Percentiles rank a stretch among this genome's conserved stretches.
Conservation (phyloP, 139 green algal genomes). For the Chlamydomonas incerta region DNA sequence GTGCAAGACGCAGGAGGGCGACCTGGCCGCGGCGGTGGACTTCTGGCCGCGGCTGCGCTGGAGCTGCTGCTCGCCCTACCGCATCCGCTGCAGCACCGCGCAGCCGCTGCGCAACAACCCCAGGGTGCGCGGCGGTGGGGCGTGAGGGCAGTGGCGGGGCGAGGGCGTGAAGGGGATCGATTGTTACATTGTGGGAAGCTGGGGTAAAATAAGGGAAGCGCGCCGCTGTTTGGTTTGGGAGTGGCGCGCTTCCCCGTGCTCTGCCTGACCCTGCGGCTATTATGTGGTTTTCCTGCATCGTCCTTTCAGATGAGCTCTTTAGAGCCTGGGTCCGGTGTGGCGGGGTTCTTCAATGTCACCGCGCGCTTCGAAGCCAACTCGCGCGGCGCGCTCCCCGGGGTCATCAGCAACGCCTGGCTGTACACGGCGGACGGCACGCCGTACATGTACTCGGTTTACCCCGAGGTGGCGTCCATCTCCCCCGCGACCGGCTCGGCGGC, state of each 20-base stretch:
- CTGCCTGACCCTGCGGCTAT: too few relatives aligned
- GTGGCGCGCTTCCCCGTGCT: too few relatives aligned
- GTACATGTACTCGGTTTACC: constrained; percentile 55
- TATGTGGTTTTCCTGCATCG: too few relatives aligned
- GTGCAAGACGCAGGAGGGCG: background rate
- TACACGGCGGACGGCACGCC: constrained; percentile 11
- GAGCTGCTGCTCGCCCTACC: background rate
- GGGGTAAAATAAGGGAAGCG: too few relatives aligned
- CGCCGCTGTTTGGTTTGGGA: too few relatives aligned
- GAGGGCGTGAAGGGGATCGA: too few relatives aligned
- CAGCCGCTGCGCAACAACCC: constrained; percentile 2
- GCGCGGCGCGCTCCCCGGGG: background rate
- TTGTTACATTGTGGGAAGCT: too few relatives aligned
- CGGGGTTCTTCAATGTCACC: constrained; percentile 3
- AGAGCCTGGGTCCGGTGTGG: background rate
- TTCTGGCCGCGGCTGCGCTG: background rate
- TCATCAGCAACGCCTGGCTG: background rate
- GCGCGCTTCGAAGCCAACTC: background rate
- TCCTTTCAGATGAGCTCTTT: background rate
- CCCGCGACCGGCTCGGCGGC: constrained; percentile 21
- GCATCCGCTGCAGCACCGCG: background rate
- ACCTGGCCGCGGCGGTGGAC: background rate
- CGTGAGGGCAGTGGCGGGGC: too few relatives aligned
- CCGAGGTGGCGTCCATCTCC: constrained; percentile 25
- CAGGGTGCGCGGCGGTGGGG: background rate